Conservation (phyloP, 2,329 filamentous ascomycete genomes). For the Botrytis aclada region DNA sequence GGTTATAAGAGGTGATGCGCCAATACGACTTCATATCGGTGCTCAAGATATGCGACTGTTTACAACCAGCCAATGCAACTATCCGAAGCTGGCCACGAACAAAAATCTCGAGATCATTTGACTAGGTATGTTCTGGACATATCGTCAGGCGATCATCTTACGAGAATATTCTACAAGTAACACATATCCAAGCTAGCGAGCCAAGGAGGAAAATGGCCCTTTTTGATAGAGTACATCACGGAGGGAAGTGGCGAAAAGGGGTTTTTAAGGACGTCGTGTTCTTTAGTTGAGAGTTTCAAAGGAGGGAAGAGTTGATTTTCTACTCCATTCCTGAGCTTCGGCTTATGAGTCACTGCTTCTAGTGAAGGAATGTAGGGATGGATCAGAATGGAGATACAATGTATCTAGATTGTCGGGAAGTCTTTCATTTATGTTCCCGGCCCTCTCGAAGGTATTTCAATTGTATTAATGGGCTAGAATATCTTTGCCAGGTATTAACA, state of each 20-base stretch:
- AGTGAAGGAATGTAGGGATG: not conserved
- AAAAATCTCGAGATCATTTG: not conserved
- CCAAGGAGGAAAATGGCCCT: not conserved
- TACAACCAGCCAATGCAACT: not conserved
- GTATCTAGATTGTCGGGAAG: not conserved
- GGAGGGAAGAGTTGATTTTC: rapidly evolving
- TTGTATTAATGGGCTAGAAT: too few species aligned
- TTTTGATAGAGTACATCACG: not conserved
- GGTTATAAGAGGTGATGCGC: not conserved
- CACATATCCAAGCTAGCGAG: not conserved
- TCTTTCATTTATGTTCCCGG: not conserved
- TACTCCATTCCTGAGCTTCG: not conserved
- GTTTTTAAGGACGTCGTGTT: not conserved
- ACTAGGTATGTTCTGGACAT: not conserved
- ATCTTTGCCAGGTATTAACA: not conserved
- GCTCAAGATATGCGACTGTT: too few species aligned
- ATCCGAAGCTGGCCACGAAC: not conserved
- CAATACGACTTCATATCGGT: not conserved
- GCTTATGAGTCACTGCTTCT: not conserved
- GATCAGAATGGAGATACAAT: too few species aligned
- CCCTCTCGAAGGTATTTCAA: not conserved
- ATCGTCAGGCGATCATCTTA: not conserved
- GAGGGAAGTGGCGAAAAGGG: not conserved
- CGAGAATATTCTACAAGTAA: not conserved
- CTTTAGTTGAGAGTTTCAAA: not conserved